phyloP scores from a whole-genome alignment of 176 grass and related monocot genomes.

The Aegilops tauschii region DNA sequence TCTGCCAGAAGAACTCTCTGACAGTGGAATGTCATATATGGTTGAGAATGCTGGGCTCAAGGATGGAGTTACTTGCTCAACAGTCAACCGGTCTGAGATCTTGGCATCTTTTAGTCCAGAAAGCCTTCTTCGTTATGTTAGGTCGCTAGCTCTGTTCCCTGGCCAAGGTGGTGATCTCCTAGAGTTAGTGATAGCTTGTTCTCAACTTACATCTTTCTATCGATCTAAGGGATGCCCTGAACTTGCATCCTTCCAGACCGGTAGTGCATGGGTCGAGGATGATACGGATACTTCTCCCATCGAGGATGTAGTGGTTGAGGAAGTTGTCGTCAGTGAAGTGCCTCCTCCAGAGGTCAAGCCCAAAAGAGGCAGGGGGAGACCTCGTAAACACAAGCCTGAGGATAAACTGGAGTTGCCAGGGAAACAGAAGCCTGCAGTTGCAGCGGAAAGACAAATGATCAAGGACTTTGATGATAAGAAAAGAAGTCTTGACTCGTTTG shows the following conservation, averaged over 20 bases:
- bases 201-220: slow-evolving; percentile 85
- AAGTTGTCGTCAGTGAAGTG: slow-evolving; percentile 45
- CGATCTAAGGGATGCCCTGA: slow-evolving; percentile 69
- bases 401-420: slow-evolving; percentile 39
- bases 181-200: slow-evolving; percentile 61
- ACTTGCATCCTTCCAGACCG: slow-evolving; percentile 67
- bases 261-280: slow-evolving; percentile 58
- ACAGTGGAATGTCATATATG: slow-evolving; percentile 51
- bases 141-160: slow-evolving; percentile 57
- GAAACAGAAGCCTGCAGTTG: background rate
- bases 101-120: slow-evolving; percentile 64
- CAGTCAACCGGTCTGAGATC: slow-evolving; percentile 55
- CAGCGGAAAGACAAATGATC: slow-evolving; percentile 9
- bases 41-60: slow-evolving; percentile 93
- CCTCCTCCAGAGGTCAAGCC: slow-evolving; percentile 34
- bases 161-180: slow-evolving; percentile 56
- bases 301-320: slow-evolving; percentile 27
- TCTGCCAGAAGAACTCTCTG: slow-evolving; percentile 53
- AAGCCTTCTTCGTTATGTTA: slow-evolving; percentile 72
- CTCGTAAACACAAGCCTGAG: slow-evolving; percentile 63
- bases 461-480: slow-evolving; percentile 56
- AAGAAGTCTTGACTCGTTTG: slow-evolving; percentile 47
- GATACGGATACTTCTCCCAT: slow-evolving; percentile 12
- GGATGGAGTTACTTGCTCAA: slow-evolving; percentile 62
- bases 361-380: slow-evolving; percentile 74